These are phyloP conservation scores for Cicer bijugum DNA, from an alignment of 306 rosid species.

Conservation along the genomic window DNA sequence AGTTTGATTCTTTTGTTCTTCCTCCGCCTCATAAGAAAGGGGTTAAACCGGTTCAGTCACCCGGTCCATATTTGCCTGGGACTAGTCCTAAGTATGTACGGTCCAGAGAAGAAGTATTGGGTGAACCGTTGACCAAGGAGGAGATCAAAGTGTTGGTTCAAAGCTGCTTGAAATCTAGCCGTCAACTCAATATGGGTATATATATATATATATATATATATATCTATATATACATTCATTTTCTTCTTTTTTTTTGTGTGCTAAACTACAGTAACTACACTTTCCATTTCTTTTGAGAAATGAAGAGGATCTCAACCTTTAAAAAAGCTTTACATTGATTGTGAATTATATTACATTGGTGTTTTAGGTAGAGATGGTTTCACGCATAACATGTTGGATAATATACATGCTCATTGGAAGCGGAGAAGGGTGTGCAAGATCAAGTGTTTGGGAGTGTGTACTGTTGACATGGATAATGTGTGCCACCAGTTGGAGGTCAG, in stretches of 20 bases:
- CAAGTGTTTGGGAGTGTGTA: conserved; percentile 91
- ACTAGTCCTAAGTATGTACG: conserved; percentile 65
- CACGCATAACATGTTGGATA: conserved; percentile 98
- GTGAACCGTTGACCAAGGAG: conserved; percentile 71
- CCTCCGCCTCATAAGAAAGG: conserved; percentile 89
- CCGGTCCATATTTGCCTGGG: conserved; percentile 82
- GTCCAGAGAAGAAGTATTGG: conserved; percentile 78
- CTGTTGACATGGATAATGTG: conserved; percentile 83
- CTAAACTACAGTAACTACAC: no score
- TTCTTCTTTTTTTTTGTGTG: neutral
- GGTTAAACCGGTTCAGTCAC: conserved; percentile 81
- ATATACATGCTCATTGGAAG: conserved; percentile 96
- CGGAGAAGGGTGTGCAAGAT: conserved; percentile 91
- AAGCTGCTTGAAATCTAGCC: conserved; percentile 53
- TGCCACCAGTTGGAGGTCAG: conserved; percentile 76
- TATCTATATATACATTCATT: neutral
- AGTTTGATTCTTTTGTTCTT: conserved; percentile 79
- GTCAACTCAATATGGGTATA: conserved; percentile 70
- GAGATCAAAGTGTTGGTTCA: conserved; percentile 60
- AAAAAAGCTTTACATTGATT: no score
- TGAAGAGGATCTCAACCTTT: no score
- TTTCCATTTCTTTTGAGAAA: no score
- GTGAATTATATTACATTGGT: neutral
- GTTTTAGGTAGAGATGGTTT: conserved; percentile 94
- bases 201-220: no score